phyloP scores from a whole-genome alignment of 2,329 filamentous ascomycete genomes.

The Penicillium sp. region DNA sequence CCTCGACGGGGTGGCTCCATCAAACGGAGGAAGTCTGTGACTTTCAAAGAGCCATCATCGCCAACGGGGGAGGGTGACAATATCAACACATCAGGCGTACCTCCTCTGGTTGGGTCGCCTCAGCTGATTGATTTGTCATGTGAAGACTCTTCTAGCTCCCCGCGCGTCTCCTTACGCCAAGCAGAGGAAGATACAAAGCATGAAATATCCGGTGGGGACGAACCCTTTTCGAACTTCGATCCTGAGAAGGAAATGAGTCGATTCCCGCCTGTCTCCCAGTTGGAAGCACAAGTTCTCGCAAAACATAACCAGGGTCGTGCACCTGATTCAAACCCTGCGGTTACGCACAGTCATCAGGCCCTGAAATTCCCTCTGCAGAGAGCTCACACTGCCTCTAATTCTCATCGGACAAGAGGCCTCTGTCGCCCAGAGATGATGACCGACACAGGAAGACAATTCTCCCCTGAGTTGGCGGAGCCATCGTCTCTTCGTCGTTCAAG shows the following conservation, averaged over 20 bases:
- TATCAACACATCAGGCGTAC: background rate
- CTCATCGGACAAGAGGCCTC: background rate
- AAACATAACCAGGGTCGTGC: constrained; percentile 18
- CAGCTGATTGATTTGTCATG: constrained; percentile 37
- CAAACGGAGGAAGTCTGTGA: constrained; percentile 22
- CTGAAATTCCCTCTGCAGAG: constrained; percentile 16
- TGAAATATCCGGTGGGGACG: constrained; percentile 5
- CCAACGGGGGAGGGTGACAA: background rate
- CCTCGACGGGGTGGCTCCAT: background rate
- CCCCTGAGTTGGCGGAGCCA: background rate
- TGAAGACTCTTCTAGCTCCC: constrained; percentile 35
- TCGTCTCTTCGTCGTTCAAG: constrained; percentile 26
- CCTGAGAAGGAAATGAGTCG: constrained; percentile 30
- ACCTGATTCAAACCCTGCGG: constrained; percentile 4
- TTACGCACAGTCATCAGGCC: background rate
- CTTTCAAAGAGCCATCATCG: constrained; percentile 14
- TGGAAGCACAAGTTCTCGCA: constrained; percentile 40
- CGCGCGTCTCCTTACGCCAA: constrained; percentile 41
- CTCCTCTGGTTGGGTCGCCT: constrained; percentile 4
- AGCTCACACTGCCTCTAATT: background rate
- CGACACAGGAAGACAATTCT: background rate
- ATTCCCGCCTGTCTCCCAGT: constrained; percentile 44
- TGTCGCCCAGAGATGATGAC: background rate
- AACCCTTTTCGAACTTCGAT: constrained; percentile 23
- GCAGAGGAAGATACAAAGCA: constrained; percentile 18